Conservation (phyloP, 306 rosid species). For the Purshia tridentata region DNA sequence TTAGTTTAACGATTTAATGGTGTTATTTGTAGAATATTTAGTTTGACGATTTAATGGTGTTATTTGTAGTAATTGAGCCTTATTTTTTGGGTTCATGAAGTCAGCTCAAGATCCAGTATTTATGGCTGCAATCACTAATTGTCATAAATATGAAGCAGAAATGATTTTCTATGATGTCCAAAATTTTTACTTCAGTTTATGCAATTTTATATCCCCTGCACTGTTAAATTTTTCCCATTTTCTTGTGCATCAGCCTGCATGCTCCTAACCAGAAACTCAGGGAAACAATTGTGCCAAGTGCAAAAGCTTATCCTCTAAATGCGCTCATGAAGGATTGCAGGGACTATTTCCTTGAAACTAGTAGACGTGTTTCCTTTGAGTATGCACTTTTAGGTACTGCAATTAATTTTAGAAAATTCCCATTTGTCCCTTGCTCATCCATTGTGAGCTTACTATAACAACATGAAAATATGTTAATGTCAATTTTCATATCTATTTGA, state of each 20-base stretch:
- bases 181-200: constrained; percentile 4
- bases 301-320: constrained; percentile 84
- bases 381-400: constrained; percentile 90
- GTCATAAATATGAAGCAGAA: background rate
- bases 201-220: background rate
- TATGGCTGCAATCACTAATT: background rate
- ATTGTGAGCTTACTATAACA: constrained; percentile 7
- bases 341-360: constrained; percentile 69
- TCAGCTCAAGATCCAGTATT: background rate
- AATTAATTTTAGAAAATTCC: constrained; percentile 5
- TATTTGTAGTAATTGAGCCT: background rate
- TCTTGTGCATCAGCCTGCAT: constrained; percentile 65
- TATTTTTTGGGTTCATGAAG: background rate
- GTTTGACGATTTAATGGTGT: background rate
- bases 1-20: background rate
- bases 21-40: background rate
- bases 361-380: constrained; percentile 83
- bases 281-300: constrained; percentile 92
- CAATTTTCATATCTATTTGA: constrained; percentile 31
- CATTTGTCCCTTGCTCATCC: constrained; percentile 4
- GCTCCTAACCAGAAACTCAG: constrained; percentile 97
- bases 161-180: background rate
- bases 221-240: constrained; percentile 11
- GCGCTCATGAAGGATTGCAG: constrained; percentile 86
- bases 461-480: constrained; percentile 9